Percentiles rank a stretch among this genome's conserved stretches.
These are phyloP conservation scores for Penicillium waksmanii DNA, from an alignment of 495 filamentous ascomycete species.

Conservation along the genomic window DNA sequence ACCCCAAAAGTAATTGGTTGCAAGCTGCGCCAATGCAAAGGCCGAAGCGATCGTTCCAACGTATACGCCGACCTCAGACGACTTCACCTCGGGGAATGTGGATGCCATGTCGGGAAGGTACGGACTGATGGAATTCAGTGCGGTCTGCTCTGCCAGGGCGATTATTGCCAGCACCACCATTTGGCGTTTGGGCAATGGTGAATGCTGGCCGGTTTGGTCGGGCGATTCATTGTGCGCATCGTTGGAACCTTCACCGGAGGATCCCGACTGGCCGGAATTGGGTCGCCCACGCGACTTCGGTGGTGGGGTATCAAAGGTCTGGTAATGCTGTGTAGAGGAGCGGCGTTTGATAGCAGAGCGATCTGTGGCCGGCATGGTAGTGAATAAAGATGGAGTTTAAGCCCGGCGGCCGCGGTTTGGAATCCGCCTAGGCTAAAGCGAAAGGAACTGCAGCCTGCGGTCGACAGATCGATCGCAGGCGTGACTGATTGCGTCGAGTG, in stretches of 20 bases:
- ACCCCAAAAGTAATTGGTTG: slow-evolving; percentile 93
- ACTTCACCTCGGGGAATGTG: slow-evolving; percentile 77
- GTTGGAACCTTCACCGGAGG: slow-evolving; percentile 37
- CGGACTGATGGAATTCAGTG: slow-evolving; percentile 93
- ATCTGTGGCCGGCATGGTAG: slow-evolving; percentile 37
- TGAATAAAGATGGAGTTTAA: slow-evolving; percentile 4
- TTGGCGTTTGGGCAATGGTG: slow-evolving; percentile 81
- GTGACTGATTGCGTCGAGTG: background rate
- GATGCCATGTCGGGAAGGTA: slow-evolving; percentile 93
- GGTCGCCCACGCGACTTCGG: slow-evolving; percentile 77
- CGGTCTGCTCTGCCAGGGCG: slow-evolving; percentile 91
- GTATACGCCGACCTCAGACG: slow-evolving; percentile 77
- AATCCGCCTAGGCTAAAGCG: background rate
- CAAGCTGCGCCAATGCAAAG: slow-evolving; percentile 90
- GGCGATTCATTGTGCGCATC: slow-evolving; percentile 34
- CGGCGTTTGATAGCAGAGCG: slow-evolving; percentile 53
- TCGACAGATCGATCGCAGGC: background rate
- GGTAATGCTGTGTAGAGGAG: slow-evolving; percentile 81
- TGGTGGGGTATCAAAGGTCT: slow-evolving; percentile 91
- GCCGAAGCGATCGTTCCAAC: slow-evolving; percentile 87
- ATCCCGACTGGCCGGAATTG: slow-evolving; percentile 50
- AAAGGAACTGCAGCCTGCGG: background rate
- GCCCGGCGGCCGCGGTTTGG: background rate
- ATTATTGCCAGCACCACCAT: slow-evolving; percentile 84
- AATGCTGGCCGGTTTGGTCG: slow-evolving; percentile 40